Evolutionary conservation across 163 green algal genomes (phyloP).

Genomic region (Prototheca wickerhamii): DNA sequence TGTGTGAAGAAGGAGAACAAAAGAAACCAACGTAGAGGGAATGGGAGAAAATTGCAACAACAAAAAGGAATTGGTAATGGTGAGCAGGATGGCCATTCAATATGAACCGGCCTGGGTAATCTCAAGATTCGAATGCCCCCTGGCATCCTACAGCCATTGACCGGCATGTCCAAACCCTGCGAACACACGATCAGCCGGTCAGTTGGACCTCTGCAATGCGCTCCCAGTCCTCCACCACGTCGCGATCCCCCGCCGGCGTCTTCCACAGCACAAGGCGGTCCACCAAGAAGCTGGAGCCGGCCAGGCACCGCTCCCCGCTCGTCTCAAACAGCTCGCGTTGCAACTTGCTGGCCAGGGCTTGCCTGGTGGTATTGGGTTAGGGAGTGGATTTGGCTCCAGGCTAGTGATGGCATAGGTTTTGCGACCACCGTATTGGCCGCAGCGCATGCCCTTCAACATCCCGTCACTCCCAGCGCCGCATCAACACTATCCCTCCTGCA

Average conservation of each 20-base stretch:
- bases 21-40: too few relatives aligned
- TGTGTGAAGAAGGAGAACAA: too few relatives aligned
- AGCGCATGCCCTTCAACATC: conserved; percentile 1
- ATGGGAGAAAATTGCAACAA: too few relatives aligned
- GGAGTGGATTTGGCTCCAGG: conserved; percentile 4
- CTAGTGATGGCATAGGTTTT: too few relatives aligned
- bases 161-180: background rate
- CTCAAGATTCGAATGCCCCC: too few relatives aligned
- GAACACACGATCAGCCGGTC: background rate
- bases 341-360: background rate
- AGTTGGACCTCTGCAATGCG: background rate
- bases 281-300: conserved; percentile 19
- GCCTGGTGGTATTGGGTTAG: background rate
- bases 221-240: background rate
- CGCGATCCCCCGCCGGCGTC: background rate
- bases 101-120: too few relatives aligned
- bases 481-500: background rate
- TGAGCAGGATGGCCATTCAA: too few relatives aligned
- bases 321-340: conserved; percentile 11
- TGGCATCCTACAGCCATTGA: too few relatives aligned
- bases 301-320: conserved; percentile 4
- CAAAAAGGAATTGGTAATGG: too few relatives aligned
- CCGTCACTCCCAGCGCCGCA: background rate
- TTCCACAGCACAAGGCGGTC: conserved; percentile 23
- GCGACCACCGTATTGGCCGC: too few relatives aligned